Evolutionary conservation across 345 rosid species (phyloP).

Genomic region (Arabidopsis arenosa): DNA sequence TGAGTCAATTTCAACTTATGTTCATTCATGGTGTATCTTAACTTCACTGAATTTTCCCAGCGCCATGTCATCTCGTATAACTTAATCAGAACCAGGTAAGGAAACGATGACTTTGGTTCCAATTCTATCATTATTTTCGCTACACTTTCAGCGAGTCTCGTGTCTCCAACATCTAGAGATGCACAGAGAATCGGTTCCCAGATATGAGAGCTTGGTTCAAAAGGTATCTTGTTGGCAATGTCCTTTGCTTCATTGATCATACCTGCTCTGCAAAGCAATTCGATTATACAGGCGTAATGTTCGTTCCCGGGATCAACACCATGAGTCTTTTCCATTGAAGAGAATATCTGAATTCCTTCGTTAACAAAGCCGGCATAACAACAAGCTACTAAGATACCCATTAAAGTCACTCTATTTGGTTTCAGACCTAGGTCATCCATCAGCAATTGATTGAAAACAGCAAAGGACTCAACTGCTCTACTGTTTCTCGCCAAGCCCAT

Average conservation of each 20-base stretch:
- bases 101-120: slow-evolving; percentile 51
- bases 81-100: slow-evolving; percentile 56
- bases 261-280: slow-evolving; percentile 58
- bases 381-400: slow-evolving; percentile 70
- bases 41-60: slow-evolving; percentile 67
- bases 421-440: slow-evolving; percentile 41
- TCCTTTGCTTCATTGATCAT: slow-evolving; percentile 54
- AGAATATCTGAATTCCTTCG: slow-evolving; percentile 59
- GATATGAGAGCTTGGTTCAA: slow-evolving; percentile 49
- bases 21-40: slow-evolving; percentile 53
- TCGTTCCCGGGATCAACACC: slow-evolving; percentile 53
- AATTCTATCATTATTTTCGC: slow-evolving; percentile 56
- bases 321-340: slow-evolving; percentile 54
- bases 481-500: slow-evolving; percentile 61
- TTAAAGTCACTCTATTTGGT: slow-evolving; percentile 65
- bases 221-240: slow-evolving; percentile 54
- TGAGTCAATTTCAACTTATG: slow-evolving; percentile 39
- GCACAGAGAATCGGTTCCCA: slow-evolving; percentile 58
- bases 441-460: slow-evolving; percentile 52
- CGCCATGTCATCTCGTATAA: slow-evolving; percentile 60
- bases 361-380: slow-evolving; percentile 55
- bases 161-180: slow-evolving; percentile 47
- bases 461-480: slow-evolving; percentile 52
- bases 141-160: slow-evolving; percentile 49
- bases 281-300: slow-evolving; percentile 62